Conservation (phyloP, 176 grass and related monocot species). For the Carex myosuroides region DNA sequence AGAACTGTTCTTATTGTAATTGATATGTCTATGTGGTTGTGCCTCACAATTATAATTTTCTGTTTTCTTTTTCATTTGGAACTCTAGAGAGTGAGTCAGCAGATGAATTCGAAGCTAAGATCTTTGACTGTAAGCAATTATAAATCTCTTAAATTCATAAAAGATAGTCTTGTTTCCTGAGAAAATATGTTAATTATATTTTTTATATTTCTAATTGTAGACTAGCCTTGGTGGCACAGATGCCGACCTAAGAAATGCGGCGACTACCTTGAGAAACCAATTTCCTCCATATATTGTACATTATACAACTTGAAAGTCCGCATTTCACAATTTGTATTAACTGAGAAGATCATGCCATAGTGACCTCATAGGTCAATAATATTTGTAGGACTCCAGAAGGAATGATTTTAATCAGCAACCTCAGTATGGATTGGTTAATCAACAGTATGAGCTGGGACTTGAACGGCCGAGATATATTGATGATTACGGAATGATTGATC, state of each 20-base stretch:
- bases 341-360: neutral
- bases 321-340: neutral
- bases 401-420: slow-evolving; percentile 18
- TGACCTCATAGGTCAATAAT: neutral
- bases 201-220: slow-evolving; percentile 8
- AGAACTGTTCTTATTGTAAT: neutral
- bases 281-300: slow-evolving; percentile 19
- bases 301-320: neutral
- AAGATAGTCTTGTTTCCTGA: neutral
- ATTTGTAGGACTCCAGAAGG: slow-evolving; percentile 13
- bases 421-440: slow-evolving; percentile 17
- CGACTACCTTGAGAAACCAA: slow-evolving; percentile 8
- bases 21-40: neutral
- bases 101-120: slow-evolving; percentile 86
- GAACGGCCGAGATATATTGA: slow-evolving; percentile 4
- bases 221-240: slow-evolving; percentile 8
- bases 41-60: slow-evolving; percentile 33
- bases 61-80: neutral
- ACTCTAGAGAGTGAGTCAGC: slow-evolving; percentile 59
- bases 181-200: neutral
- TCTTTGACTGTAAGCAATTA: slow-evolving; percentile 61
- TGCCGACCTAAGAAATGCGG: slow-evolving; percentile 4
- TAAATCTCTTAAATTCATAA: neutral
- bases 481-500: neutral
- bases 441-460: slow-evolving; percentile 3